Percentiles rank a stretch among this genome's conserved stretches.
Conservation (phyloP, 1,284 basidiomycete genomes). For the Hemileia vastatrix region DNA sequence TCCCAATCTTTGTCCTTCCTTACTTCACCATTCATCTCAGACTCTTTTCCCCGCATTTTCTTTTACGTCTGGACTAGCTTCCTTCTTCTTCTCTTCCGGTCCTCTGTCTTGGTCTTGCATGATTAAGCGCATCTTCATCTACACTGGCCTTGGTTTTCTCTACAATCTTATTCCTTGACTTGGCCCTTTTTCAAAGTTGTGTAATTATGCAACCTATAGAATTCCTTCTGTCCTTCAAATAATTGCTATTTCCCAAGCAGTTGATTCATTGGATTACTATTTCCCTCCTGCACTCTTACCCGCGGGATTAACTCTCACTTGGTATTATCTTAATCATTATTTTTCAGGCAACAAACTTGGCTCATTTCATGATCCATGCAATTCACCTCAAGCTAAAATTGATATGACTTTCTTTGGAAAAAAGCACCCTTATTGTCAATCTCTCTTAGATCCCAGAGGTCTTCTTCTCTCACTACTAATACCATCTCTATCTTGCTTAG, state of each 20-base stretch:
- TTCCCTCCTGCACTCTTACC: conserved; percentile 2
- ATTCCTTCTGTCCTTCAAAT: conserved; percentile 12
- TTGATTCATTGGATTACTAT: background rate
- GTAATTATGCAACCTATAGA: conserved; percentile 5
- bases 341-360: background rate
- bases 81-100: background rate
- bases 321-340: conserved; percentile 1
- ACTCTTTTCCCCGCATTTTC: conserved; percentile 17
- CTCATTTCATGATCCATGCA: background rate
- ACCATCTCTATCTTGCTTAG: conserved; percentile 11
- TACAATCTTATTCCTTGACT: conserved; percentile 13
- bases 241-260: background rate
- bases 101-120: background rate
- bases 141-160: conserved; percentile 5
- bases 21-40: background rate
- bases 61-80: conserved; percentile 15
- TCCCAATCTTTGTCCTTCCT: background rate
- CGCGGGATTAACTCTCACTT: background rate
- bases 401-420: conserved; percentile 2
- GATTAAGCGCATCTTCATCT: conserved; percentile 3
- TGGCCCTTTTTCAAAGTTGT: too few relatives aligned
- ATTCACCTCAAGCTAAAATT: conserved; percentile 1
- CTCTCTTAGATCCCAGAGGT: conserved; percentile 15
- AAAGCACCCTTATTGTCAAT: conserved; percentile 1
- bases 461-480: conserved; percentile 6